Conservation (phyloP, 2,329 filamentous ascomycete species). For the Talaromyces sp. region DNA sequence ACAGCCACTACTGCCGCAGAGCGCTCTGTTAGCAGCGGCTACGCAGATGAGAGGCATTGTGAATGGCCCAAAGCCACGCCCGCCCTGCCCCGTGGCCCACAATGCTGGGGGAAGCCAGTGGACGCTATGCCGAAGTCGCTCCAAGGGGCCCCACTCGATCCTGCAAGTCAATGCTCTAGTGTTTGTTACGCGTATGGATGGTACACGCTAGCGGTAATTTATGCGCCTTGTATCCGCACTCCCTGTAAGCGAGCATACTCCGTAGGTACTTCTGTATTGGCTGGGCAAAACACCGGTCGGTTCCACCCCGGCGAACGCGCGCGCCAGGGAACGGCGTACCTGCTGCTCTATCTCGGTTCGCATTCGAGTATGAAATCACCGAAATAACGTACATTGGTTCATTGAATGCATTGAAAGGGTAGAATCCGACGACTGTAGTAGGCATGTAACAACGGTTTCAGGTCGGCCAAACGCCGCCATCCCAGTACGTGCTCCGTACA, state of each 20-base stretch:
- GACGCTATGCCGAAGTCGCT: not conserved
- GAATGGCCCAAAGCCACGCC: conserved; percentile 13
- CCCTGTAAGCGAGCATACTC: not conserved
- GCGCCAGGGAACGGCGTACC: conserved; percentile 19
- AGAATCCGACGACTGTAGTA: not conserved
- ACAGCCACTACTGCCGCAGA: conserved; percentile 8
- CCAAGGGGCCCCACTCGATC: not conserved
- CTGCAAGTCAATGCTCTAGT: not conserved
- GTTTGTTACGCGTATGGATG: not conserved
- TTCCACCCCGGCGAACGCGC: conserved; percentile 18
- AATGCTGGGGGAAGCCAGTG: not conserved
- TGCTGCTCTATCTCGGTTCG: conserved; percentile 13
- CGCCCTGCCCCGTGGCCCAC: conserved; percentile 9
- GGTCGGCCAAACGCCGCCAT: not conserved
- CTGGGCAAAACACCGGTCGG: conserved; percentile 5
- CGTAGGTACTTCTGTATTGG: not conserved
- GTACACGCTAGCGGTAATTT: not conserved
- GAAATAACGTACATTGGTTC: not conserved
- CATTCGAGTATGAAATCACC: not conserved
- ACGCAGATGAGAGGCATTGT: conserved; percentile 1
- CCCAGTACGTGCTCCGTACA: not conserved
- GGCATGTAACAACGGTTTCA: not conserved
- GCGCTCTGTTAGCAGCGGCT: conserved; percentile 14
- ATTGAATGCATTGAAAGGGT: not conserved
- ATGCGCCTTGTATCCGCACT: not conserved